A percentile compares a stretch with the other conserved stretches of the same genome.
These are phyloP conservation scores for Gnetum montanum DNA, from an alignment of 75 land plant genomes.

Conservation along the genomic window DNA sequence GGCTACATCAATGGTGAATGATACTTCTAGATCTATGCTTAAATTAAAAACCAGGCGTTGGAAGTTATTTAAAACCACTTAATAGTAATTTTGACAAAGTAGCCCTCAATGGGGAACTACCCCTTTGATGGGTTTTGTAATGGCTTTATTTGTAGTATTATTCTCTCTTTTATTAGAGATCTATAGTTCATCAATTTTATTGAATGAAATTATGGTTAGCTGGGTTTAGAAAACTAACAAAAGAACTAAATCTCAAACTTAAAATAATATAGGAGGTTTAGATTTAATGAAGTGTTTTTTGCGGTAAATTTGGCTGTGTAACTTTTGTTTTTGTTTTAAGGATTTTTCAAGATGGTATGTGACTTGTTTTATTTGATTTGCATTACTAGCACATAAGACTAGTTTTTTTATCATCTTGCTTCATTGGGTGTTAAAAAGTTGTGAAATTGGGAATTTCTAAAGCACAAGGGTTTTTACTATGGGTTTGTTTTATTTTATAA, in stretches of 20 bases:
- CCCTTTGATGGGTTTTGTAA: slow-evolving; percentile 7
- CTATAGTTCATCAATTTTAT: slow-evolving; percentile 16
- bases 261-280: background rate
- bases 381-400: too few species aligned
- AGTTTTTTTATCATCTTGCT: too few species aligned
- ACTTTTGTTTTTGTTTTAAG: background rate
- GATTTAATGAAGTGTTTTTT: background rate
- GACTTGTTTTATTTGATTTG: background rate
- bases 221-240: background rate
- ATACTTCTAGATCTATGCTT: background rate
- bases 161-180: slow-evolving; percentile 12
- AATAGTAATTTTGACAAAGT: slow-evolving; percentile 12
- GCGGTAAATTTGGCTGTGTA: background rate
- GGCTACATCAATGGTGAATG: slow-evolving; percentile 7
- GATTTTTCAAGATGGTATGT: background rate
- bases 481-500: background rate
- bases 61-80: slow-evolving; percentile 7
- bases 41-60: background rate
- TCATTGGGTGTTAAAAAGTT: too few species aligned
- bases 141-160: slow-evolving; percentile 12
- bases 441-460: background rate
- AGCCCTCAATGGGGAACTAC: slow-evolving; percentile 3
- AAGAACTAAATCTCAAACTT: background rate
- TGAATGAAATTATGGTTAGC: slow-evolving; percentile 5
- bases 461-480: background rate